phyloP scores from a whole-genome alignment of 164 flowering plant species.

The Magnolia kwangsiensis region DNA sequence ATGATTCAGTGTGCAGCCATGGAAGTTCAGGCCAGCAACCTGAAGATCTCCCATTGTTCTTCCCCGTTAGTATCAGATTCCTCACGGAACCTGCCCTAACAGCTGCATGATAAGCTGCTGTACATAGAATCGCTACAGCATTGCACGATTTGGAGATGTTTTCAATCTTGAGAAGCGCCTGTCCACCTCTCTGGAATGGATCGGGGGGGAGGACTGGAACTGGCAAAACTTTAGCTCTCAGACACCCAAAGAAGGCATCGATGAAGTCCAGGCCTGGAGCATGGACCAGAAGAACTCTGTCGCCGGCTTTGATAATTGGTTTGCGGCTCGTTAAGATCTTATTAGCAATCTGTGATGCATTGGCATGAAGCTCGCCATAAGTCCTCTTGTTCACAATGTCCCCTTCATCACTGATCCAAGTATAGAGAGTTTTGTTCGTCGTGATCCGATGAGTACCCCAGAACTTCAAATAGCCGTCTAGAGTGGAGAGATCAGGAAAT shows the following conservation, averaged over 20 bases:
- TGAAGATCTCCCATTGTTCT: conserved; percentile 33
- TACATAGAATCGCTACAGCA: conserved; percentile 71
- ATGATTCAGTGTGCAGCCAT: conserved; percentile 76
- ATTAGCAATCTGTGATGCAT: conserved; percentile 67
- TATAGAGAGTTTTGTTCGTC: conserved; percentile 42
- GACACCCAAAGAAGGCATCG: conserved; percentile 80
- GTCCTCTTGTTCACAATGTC: conserved; percentile 41
- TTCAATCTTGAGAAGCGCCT: conserved; percentile 68
- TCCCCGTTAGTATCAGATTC: conserved; percentile 33
- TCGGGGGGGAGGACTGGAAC: conserved; percentile 83
- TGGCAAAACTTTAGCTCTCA: conserved; percentile 65
- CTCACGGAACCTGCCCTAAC: conserved; percentile 60
- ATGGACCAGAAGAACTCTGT: conserved; percentile 66
- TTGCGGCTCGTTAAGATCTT: conserved; percentile 48
- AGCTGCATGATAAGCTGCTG: conserved; percentile 51
- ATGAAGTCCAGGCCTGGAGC: conserved; percentile 74
- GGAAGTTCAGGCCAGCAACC: conserved; percentile 75
- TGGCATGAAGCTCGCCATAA: conserved; percentile 50
- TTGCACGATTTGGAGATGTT: conserved; percentile 62
- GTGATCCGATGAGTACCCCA: conserved; percentile 58
- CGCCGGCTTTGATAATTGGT: conserved; percentile 65
- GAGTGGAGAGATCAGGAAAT: conserved; percentile 54
- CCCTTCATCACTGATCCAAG: conserved; percentile 69
- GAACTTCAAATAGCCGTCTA: conserved; percentile 61
- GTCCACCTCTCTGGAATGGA: conserved; percentile 77